Base-by-base conservation (phyloP, 306 rosid genomes). In the Fragaria nilgerrensis region DNA sequence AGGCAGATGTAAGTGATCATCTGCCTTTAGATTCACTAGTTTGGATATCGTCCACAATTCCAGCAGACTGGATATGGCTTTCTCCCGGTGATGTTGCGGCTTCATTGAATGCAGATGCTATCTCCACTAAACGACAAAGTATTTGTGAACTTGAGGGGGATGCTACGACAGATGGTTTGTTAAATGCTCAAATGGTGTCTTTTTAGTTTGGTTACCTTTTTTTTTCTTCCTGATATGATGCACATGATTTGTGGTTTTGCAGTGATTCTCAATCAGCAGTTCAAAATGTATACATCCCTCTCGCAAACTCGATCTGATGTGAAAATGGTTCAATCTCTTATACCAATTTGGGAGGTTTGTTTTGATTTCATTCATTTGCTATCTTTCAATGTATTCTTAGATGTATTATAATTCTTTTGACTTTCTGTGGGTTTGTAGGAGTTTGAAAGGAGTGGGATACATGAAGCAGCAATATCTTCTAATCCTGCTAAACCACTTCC, bases 291-390 rank as follows among this genome's bases (percentile, higher is more conserved):
- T 87, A 89, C 96, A 73, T 88, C 98, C 68, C 90, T 90, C 80
- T 95, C 98, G 49, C 96, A 95, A 87, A 85, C 90, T 47, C 78
- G 68, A 77, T 84, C 88, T 34, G 91, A 92, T 81, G 90, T 88
- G 78, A 89, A 90, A 88, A 92, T 90, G 96, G 97, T 94, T 79
- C 97, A 94, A 82, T 94, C 98, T 67, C 94, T 94, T 84, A 73
- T 88, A 65, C 96, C 96, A 49, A 94, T 94, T 81, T 94, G 93
- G 98, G 97, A 94, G 97, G 98, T 92, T 39, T 23, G 79, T 7
- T 55, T 34, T 84, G 14, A 53, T 64, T 78, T 43, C 59, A 22
- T 81, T 65, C 45, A 44, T 75, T 81, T 80, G 65, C 74, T 79
- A 48, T 70, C 47, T 29, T 58, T 50, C 12, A 9, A 68, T 37